Evolutionary conservation across 192 early-diverging fungal species (phyloP).

Genomic region (Geosiphon pyriformis): DNA sequence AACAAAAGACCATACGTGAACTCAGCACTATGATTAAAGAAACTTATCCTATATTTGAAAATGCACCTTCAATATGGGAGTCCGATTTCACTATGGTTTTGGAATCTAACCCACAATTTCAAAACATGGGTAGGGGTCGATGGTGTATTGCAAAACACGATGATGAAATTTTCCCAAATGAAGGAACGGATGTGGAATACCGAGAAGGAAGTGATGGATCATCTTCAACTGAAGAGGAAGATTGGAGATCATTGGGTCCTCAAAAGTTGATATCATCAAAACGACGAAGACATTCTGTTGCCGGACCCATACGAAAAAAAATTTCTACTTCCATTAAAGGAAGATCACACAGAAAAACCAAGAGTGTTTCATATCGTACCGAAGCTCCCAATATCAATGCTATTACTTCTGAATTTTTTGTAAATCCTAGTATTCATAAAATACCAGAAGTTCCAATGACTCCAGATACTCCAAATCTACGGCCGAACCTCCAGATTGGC

Average conservation of each 20-base stretch:
- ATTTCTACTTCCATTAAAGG: background rate
- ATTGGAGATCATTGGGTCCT: background rate
- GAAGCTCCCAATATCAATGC: background rate
- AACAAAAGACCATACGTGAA: slow-evolving; percentile 42
- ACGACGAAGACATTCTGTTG: background rate
- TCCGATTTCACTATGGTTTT: slow-evolving; percentile 31
- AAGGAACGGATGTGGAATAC: background rate
- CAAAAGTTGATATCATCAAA: background rate
- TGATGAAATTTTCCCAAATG: background rate
- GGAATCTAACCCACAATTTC: slow-evolving; percentile 37
- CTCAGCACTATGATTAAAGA: slow-evolving; percentile 37
- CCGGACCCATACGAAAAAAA: background rate
- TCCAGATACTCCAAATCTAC: background rate
- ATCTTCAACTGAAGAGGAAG: background rate
- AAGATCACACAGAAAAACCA: background rate
- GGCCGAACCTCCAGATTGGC: background rate
- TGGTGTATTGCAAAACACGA: slow-evolving; percentile 36
- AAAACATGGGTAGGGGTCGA: slow-evolving; percentile 37
- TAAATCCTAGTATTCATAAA: background rate
- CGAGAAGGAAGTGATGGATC: background rate
- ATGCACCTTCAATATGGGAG: slow-evolving; percentile 38
- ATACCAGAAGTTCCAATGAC: background rate
- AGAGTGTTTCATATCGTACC: background rate
- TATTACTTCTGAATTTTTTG: background rate
- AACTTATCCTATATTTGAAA: slow-evolving; percentile 37